Evolutionary conservation across 129 eudicot genomes (phyloP).

Genomic region (sunflower (Helianthus annuus)): HanXRQr2.0-SUNRISE NC_035443.2:179473105-179473604

Average conservation of each 20-base stretch:
- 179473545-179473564: no score
- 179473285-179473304: constrained; percentile 26
- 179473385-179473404: background rate
- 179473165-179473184: background rate
- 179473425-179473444: constrained; percentile 17
- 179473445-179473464: constrained; percentile 43
- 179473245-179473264: constrained; percentile 16
- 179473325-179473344: constrained; percentile 38
- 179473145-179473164: background rate
- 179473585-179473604: no score
- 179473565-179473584: no score
- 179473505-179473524: constrained; percentile 88
- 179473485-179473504: constrained; percentile 45
- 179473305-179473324: constrained; percentile 12
- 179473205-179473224: constrained; percentile 4
- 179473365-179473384: constrained; percentile 1
- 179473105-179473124: background rate
- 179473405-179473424: background rate
- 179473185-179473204: constrained; percentile 2
- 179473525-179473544: constrained; percentile 45
- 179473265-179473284: constrained; percentile 8
- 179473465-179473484: constrained; percentile 26
- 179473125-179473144: no score
- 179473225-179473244: constrained; percentile 14
- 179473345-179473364: constrained; percentile 34